These are phyloP conservation scores for Penicillium paxilli DNA, from an alignment of 495 filamentous ascomycete genomes.

Conservation along the genomic window DNA sequence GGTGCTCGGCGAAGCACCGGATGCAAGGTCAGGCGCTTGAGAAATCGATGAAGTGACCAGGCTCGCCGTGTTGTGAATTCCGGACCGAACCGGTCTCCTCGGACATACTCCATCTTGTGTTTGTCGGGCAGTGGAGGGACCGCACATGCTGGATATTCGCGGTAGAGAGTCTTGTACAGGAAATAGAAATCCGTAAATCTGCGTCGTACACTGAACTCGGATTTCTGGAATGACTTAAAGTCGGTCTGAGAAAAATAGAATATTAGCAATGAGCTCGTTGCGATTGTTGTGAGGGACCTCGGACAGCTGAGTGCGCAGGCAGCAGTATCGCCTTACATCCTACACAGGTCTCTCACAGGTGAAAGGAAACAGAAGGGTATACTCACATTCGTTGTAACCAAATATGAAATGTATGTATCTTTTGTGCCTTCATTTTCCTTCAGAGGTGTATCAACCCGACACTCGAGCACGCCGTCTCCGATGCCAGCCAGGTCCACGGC, in stretches of 20 bases:
- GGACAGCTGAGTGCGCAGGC: conserved; percentile 19
- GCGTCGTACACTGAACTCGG: conserved; percentile 73
- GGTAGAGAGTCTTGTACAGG: conserved; percentile 83
- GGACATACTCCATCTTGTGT: conserved; percentile 97
- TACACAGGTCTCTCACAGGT: background rate
- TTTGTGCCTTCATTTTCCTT: conserved; percentile 98
- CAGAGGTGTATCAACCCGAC: conserved; percentile 73
- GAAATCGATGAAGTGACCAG: conserved; percentile 88
- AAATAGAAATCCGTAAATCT: conserved; percentile 98
- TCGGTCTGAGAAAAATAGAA: conserved; percentile 64
- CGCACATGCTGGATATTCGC: conserved; percentile 86
- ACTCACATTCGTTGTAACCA: conserved; percentile 85
- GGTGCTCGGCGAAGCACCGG: conserved; percentile 82
- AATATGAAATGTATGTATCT: conserved; percentile 93
- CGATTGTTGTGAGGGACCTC: background rate
- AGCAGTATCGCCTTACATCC: conserved; percentile 7
- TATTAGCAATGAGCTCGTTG: conserved; percentile 14
- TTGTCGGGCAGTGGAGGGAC: conserved; percentile 96
- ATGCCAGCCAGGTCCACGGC: conserved; percentile 64
- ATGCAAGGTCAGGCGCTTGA: conserved; percentile 83
- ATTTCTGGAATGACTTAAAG: conserved; percentile 85
- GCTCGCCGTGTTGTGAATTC: conserved; percentile 92
- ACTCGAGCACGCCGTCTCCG: conserved; percentile 79
- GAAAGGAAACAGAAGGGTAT: background rate
- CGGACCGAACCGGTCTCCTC: conserved; percentile 88